Conservation (phyloP, 805 yeast genomes). For the Starmerella cellae region DNA sequence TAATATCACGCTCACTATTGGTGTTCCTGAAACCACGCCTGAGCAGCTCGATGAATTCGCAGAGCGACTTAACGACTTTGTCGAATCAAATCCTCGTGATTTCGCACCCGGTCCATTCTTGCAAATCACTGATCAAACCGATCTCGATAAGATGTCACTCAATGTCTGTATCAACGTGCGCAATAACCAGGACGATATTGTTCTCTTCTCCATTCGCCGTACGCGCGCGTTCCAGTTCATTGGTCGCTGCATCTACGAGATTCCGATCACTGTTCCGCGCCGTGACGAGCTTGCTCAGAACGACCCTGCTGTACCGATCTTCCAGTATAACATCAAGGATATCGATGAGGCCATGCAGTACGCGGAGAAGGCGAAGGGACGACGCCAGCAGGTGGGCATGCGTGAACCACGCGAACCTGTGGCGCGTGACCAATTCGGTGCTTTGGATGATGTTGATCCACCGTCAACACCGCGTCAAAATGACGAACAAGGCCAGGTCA, state of each 20-base stretch:
- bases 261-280: slow-evolving; percentile 28
- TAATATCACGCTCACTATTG: slow-evolving; percentile 22
- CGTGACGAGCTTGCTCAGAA: slow-evolving; percentile 25
- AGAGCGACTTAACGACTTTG: slow-evolving; percentile 23
- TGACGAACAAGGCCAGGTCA: slow-evolving; percentile 5
- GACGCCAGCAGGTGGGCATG: slow-evolving; percentile 14
- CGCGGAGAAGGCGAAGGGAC: slow-evolving; percentile 6
- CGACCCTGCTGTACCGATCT: slow-evolving; percentile 28
- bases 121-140: slow-evolving; percentile 26
- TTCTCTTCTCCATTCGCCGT: slow-evolving; percentile 23
- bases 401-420: slow-evolving; percentile 1
- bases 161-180: slow-evolving; percentile 23
- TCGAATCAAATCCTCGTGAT: slow-evolving; percentile 27
- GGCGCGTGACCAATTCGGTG: not conserved
- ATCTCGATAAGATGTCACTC: slow-evolving; percentile 26
- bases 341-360: slow-evolving; percentile 39
- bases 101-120: slow-evolving; percentile 26
- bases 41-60: slow-evolving; percentile 27
- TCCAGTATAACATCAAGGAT: slow-evolving; percentile 38
- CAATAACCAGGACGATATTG: slow-evolving; percentile 26
- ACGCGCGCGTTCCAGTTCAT: slow-evolving; percentile 25
- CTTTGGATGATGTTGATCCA: not conserved
- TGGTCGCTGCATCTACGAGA: slow-evolving; percentile 25
- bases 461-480: no score
- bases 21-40: slow-evolving; percentile 29